These are phyloP conservation scores for Cymodocea nodosa DNA, from an alignment of 116 monocot species.

Conservation along the genomic window DNA sequence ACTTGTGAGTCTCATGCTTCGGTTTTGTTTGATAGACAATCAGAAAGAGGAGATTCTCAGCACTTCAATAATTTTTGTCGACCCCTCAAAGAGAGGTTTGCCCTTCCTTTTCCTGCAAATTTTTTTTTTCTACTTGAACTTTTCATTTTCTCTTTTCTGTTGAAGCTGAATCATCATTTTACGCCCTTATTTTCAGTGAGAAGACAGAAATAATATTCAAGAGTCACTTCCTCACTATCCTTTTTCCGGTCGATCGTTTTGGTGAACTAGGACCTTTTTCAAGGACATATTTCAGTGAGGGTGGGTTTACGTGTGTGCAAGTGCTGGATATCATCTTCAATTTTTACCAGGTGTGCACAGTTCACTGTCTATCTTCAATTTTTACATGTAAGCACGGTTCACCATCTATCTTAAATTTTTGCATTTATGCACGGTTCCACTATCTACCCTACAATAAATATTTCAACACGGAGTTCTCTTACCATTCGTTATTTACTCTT, in stretches of 20 bases:
- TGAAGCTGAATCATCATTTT: neutral
- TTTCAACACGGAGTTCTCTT: too few species aligned
- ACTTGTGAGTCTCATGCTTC: slow-evolving; percentile 21
- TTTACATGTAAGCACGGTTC: too few species aligned
- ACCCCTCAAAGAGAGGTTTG: slow-evolving; percentile 74
- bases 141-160: neutral
- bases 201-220: slow-evolving; percentile 61
- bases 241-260: slow-evolving; percentile 85
- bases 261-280: slow-evolving; percentile 84
- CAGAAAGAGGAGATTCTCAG: slow-evolving; percentile 36
- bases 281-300: slow-evolving; percentile 67
- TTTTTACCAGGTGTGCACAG: slow-evolving; percentile 71
- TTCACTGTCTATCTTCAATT: too few species aligned
- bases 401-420: neutral
- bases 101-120: neutral
- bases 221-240: slow-evolving; percentile 72
- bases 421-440: too few species aligned
- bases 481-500: too few species aligned
- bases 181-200: slow-evolving; percentile 45
- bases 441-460: neutral
- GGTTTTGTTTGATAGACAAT: slow-evolving; percentile 15
- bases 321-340: slow-evolving; percentile 64
- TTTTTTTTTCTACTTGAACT: slow-evolving; percentile 1
- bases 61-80: slow-evolving; percentile 44
- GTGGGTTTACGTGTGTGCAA: slow-evolving; percentile 71